A percentile compares a stretch with the other conserved stretches of the same genome.
phyloP scores from a whole-genome alignment of 2,329 filamentous ascomycete species.

The Cyanodermella asteris region DNA sequence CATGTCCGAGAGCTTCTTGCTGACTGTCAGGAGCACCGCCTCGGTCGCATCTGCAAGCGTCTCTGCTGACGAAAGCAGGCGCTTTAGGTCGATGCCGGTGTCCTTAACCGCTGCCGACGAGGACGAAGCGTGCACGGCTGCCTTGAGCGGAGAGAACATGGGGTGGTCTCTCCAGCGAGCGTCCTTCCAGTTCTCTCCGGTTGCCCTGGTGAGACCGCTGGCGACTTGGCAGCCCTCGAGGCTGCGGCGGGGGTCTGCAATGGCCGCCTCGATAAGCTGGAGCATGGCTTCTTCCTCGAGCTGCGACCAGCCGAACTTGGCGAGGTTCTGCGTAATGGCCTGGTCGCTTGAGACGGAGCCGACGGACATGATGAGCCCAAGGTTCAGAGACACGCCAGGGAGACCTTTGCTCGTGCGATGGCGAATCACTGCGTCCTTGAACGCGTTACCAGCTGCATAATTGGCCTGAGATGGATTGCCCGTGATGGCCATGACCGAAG shows the following conservation, averaged over 20 bases:
- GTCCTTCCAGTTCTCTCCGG: too few species aligned
- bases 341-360: conserved; percentile 11
- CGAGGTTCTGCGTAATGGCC: neutral
- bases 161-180: too few species aligned
- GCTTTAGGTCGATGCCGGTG: too few species aligned
- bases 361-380: conserved; percentile 15
- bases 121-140: too few species aligned
- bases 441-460: conserved; percentile 19
- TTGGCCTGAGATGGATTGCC: conserved; percentile 25
- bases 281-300: neutral
- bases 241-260: neutral
- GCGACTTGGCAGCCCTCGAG: too few species aligned
- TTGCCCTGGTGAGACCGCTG: too few species aligned
- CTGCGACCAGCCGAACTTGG: neutral
- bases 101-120: too few species aligned
- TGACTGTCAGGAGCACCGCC: neutral
- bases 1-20: too few species aligned
- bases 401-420: conserved; percentile 12
- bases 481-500: conserved; percentile 20
- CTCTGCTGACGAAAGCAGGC: conserved; percentile 1
- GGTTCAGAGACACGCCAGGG: conserved; percentile 11
- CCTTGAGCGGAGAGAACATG: too few species aligned
- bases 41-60: neutral
- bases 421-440: conserved; percentile 16
- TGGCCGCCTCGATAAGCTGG: neutral